A percentile compares a stretch with the other conserved stretches of the same genome.
Evolutionary conservation across 257 asterid genomes (phyloP).

Genomic region (Solanum etuberosum): DNA sequence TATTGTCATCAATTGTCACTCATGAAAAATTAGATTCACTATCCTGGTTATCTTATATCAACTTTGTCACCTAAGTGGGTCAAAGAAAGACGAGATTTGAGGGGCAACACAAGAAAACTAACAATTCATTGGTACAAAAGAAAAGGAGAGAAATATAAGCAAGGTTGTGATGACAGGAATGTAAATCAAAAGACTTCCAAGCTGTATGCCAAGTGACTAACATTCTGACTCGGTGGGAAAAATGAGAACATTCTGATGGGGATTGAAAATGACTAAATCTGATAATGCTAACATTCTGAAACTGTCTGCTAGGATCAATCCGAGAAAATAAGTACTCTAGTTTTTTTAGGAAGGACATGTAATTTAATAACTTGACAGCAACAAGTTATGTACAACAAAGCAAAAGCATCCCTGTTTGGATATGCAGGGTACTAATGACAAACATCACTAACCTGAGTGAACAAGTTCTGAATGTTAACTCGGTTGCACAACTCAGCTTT

Average conservation of each 20-base stretch:
- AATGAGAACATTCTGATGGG: background rate
- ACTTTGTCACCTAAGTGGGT: background rate
- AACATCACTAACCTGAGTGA: background rate
- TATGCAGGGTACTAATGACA: background rate
- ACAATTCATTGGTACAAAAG: background rate
- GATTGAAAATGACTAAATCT: background rate
- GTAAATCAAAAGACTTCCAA: background rate
- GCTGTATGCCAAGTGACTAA: background rate
- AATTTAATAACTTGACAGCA: background rate
- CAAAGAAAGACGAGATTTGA: background rate
- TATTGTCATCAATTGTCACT: background rate
- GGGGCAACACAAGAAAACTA: background rate
- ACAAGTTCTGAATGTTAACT: background rate
- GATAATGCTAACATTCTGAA: background rate
- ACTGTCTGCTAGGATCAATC: background rate
- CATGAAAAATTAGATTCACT: background rate
- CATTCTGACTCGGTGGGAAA: background rate
- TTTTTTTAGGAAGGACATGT: background rate
- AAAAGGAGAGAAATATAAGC: background rate
- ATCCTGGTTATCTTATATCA: background rate
- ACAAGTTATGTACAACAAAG: background rate
- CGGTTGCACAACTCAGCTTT: background rate
- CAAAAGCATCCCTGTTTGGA: background rate
- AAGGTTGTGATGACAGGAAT: background rate
- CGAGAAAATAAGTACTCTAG: background rate